Base-by-base conservation (phyloP, 208 protist species). In the Leishmania aethiopica region DNA sequence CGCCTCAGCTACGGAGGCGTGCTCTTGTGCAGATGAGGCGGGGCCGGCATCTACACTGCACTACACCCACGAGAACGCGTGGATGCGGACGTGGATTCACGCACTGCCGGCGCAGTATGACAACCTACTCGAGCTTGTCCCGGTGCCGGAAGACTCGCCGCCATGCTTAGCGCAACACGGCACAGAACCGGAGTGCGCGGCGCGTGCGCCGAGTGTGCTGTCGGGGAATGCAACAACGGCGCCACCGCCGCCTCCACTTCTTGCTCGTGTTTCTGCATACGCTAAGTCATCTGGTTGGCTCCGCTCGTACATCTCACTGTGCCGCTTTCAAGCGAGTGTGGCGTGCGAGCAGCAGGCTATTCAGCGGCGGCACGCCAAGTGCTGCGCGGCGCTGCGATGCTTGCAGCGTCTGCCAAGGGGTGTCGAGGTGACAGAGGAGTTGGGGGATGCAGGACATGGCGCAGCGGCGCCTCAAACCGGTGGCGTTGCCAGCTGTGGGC, bases 51-150 rank as follows among this genome's bases (percentile, higher is more conserved):
- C 70, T 11, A 45, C 60, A 67, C 53, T 94, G 49, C 71, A 74
- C 57, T 89, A 86, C 84, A 82, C 84, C 3, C 90, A 90, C 81
- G 87, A 91, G 73, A 94, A 92, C 60, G 74, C 78, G 51, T 97
- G 94, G 93, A 94, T 96, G 90, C 82, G 80, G 55, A 71, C 64
- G 77, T 97, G 94, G 93, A 79, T 97, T 67, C 78, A 83, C 45
- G 86, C 86, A 3, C 84, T 97, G 77, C 94, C 94, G 40, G 47
- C 75, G 15, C 83, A 84, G 73, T 96, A 95, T 79, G 91, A 97
- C 82, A 97, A 97, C 83, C 86, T 96, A 53, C 87, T 97, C 22
- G 94, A 97, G 82, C 87, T 97, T 15, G 67, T 72, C 45, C 79
- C 74, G 49, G 25, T 55, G 49, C 42, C 35, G n/a, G 60, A 60